Conservation (phyloP, 192 early-diverging fungal genomes). For the Coemansia sp. region DNA sequence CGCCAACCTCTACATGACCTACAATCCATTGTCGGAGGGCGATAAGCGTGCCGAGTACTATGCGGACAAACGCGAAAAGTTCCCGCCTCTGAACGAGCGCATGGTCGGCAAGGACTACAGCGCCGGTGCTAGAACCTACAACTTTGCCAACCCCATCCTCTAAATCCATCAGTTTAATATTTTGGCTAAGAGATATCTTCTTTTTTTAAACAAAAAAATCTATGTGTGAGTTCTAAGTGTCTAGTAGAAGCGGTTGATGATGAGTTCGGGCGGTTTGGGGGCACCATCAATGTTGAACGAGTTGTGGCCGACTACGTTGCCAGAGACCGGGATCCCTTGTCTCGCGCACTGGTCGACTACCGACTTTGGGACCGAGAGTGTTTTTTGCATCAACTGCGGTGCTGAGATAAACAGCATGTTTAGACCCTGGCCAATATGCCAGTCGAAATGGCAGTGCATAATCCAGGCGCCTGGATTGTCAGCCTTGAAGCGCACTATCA, state of each 20-base stretch:
- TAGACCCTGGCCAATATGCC: conserved; percentile 69
- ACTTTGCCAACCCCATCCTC: conserved; percentile 63
- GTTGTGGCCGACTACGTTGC: conserved; percentile 33
- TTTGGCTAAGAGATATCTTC: background rate
- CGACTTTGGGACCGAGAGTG: conserved; percentile 24
- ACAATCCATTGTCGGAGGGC: conserved; percentile 61
- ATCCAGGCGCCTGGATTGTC: conserved; percentile 86
- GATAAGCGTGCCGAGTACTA: conserved; percentile 64
- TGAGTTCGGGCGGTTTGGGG: conserved; percentile 9
- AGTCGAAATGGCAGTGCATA: conserved; percentile 79
- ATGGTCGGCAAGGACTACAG: conserved; percentile 58
- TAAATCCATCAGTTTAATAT: conserved; percentile 3
- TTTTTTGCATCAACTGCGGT: conserved; percentile 16
- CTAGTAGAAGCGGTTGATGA: conserved; percentile 1
- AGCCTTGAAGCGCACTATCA: conserved; percentile 74
- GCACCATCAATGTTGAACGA: conserved; percentile 24
- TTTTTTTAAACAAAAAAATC: background rate
- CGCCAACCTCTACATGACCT: conserved; percentile 64
- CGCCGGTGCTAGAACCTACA: conserved; percentile 62
- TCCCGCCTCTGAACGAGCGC: conserved; percentile 63
- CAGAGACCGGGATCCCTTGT: conserved; percentile 22
- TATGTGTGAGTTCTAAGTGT: background rate
- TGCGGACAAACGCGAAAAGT: conserved; percentile 59
- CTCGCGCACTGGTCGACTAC: conserved; percentile 30
- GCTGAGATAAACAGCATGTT: conserved; percentile 60